These are phyloP conservation scores for Sonneratia alba DNA, from an alignment of 345 rosid species.

Conservation along the genomic window DNA sequence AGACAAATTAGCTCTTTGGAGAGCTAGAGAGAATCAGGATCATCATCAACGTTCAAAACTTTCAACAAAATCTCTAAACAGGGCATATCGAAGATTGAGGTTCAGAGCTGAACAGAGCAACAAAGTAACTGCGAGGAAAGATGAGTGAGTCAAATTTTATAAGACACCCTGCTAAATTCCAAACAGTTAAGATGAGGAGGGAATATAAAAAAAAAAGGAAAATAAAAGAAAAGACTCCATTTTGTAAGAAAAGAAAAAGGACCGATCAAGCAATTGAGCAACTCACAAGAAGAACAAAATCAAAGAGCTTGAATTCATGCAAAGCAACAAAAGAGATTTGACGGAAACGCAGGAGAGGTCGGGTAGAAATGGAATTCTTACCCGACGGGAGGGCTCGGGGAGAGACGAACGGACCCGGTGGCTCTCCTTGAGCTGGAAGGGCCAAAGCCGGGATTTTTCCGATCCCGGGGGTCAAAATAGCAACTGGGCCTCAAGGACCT, in stretches of 20 bases:
- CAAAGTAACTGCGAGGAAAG: not conserved
- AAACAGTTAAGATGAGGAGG: not conserved
- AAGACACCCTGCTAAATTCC: not conserved
- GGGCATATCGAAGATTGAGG: not conserved
- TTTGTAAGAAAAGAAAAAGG: not conserved
- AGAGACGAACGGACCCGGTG: slow-evolving; percentile 25
- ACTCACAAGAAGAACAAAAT: not conserved
- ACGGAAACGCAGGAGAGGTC: not conserved
- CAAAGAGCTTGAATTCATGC: not conserved
- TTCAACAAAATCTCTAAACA: not conserved
- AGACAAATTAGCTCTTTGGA: not conserved
- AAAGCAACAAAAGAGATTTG: not conserved
- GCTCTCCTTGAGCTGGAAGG: slow-evolving; percentile 6
- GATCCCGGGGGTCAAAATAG: slow-evolving; percentile 12
- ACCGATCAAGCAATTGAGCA: not conserved
- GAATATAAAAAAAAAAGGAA: not conserved
- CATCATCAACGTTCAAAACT: not conserved
- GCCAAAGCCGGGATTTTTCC: slow-evolving; percentile 4
- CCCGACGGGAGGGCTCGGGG: slow-evolving; percentile 35
- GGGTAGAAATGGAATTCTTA: slow-evolving; percentile 7
- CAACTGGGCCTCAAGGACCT: slow-evolving; percentile 14
- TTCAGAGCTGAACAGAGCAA: not conserved
- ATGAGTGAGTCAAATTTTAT: not conserved
- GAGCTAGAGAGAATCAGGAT: not conserved
- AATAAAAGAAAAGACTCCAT: too few relatives aligned